Evolutionary conservation across 2,329 filamentous ascomycete genomes (phyloP).

Genomic region (Diaporthe amygdali): DNA sequence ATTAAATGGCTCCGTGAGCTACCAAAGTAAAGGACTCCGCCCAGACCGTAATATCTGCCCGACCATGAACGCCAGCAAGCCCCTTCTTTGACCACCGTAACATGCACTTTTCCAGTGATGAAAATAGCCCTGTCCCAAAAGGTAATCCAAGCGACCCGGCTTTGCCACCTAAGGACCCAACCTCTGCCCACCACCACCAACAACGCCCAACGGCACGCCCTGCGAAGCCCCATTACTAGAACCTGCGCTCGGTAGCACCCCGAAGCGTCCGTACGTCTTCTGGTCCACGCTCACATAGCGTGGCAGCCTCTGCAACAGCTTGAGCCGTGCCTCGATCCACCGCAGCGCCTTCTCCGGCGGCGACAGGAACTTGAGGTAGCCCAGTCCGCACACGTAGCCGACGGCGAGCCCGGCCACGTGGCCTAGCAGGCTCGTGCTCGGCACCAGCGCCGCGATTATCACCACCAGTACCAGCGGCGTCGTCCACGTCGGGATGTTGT

Average conservation of each 20-base stretch:
- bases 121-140: background rate
- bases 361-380: conserved; percentile 86
- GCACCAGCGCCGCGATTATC: conserved; percentile 77
- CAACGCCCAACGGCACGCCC: conserved; percentile 67
- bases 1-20: background rate
- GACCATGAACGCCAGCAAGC: conserved; percentile 11
- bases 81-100: background rate
- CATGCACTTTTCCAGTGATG: background rate
- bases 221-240: conserved; percentile 52
- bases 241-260: conserved; percentile 68
- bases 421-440: conserved; percentile 82
- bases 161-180: conserved; percentile 62
- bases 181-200: conserved; percentile 66
- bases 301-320: conserved; percentile 81
- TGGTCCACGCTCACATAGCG: conserved; percentile 95
- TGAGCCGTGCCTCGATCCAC: conserved; percentile 88
- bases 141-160: background rate
- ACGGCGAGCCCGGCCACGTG: conserved; percentile 83
- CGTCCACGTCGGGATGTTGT: conserved; percentile 88
- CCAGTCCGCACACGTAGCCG: conserved; percentile 87
- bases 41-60: background rate
- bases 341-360: conserved; percentile 87
- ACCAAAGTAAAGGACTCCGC: background rate
- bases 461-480: conserved; percentile 81
- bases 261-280: conserved; percentile 93